Base-by-base conservation (phyloP, 345 rosid species). In the Eucalyptus marginata region DNA sequence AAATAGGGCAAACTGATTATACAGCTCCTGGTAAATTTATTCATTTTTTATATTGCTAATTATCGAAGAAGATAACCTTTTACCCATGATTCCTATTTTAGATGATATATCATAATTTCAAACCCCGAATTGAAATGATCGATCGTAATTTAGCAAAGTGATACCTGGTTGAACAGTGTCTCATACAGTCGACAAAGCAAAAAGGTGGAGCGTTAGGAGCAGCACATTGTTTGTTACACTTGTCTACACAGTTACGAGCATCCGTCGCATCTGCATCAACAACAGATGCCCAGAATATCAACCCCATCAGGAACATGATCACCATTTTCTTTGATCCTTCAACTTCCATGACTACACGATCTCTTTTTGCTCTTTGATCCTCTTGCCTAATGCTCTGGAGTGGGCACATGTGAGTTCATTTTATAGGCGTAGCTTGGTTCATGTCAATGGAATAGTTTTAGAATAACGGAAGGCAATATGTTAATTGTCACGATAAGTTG, bases 161-260 rank as follows among this genome's bases (percentile, higher is more conserved):
- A 13, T 59, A 59, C 66, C 66, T 59, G 31, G 2, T 11, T 59
- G 66, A 59, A 27, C 66, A 59, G n/a, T n/a, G 16, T 59, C 66
- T 59, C 66, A 59, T 59, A 27, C 66, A 59, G 31, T 59, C n/a
- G 66, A 12, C 66, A 12, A 0, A 59, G 66, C 66, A 59, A 27
- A 2, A 0, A 59, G 66, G 0, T 25, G 15, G n/a, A 16, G 66
- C 0, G n/a, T 27, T 1, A 11, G 66, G 66, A 59, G 2, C n/a
- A 27, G 66, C 66, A 27, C 66, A 59, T 59, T 25, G n/a, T 27
- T 27, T 0, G 1, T n/a, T n/a, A 59, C 66, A 59, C 66, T 59
- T 59, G 1, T 59, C 31, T 59, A 10, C 66, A 27, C 66, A 27
- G 31, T 27, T 27, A 59, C 12, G 12, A 59, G 66, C 66, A 59